A percentile compares a stretch with the other conserved stretches of the same genome.
Conservation (phyloP, 1,284 basidiomycete genomes). For the Tilletia indica region DNA sequence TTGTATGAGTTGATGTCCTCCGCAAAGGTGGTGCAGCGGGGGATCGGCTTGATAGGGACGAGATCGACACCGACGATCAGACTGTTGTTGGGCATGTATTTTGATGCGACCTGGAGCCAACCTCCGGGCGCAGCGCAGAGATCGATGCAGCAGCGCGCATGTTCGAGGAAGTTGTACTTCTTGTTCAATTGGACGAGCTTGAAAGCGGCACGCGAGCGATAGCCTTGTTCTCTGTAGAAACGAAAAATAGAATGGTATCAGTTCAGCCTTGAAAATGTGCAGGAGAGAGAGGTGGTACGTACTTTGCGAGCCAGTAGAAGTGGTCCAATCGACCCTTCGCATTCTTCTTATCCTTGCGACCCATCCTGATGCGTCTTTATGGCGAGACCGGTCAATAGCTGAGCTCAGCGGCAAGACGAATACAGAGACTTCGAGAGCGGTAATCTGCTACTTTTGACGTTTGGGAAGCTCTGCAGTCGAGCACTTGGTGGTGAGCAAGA, state of each 20-base stretch:
- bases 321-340: conserved; percentile 51
- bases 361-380: not conserved
- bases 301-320: conserved; percentile 60
- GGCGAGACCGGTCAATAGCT: too few relatives aligned
- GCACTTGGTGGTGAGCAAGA: too few relatives aligned
- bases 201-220: conserved; percentile 98
- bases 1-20: conserved; percentile 91
- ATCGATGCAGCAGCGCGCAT: conserved; percentile 92
- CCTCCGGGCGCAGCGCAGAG: conserved; percentile 98
- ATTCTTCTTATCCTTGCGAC: conserved; percentile 22
- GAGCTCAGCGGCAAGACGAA: too few relatives aligned
- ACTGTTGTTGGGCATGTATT: conserved; percentile 94
- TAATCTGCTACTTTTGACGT: too few relatives aligned
- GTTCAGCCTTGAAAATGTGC: too few relatives aligned
- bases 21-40: conserved; percentile 85
- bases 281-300: not conserved
- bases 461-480: too few relatives aligned
- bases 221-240: conserved; percentile 75
- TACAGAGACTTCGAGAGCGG: too few relatives aligned
- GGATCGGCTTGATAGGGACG: conserved; percentile 93
- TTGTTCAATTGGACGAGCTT: conserved; percentile 99
- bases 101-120: conserved; percentile 97
- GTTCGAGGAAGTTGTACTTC: conserved; percentile 89
- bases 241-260: not conserved
- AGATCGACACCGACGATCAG: conserved; percentile 96